Evolutionary conservation across 371 early-diverging fungal species (phyloP).

Genomic region (Phascolomyces articulosus): DNA sequence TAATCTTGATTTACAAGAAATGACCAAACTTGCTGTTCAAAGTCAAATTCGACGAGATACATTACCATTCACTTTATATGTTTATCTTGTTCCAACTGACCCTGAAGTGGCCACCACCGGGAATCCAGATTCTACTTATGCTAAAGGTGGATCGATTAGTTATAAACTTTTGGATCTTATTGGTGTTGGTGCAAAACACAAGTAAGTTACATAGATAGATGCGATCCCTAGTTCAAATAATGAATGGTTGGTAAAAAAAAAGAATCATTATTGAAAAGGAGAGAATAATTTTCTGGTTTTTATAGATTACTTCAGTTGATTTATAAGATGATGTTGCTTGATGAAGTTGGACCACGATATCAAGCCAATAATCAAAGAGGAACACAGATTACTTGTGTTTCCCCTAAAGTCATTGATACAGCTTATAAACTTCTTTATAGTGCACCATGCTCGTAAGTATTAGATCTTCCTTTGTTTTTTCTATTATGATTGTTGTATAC

Average conservation of each 20-base stretch:
- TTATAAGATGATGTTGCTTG: conserved; percentile 83
- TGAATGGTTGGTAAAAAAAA: too few species aligned
- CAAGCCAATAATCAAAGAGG: conserved; percentile 52
- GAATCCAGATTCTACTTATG: conserved; percentile 63
- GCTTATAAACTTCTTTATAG: conserved; percentile 78
- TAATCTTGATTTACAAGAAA: conserved; percentile 63
- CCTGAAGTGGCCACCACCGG: conserved; percentile 55
- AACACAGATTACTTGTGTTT: conserved; percentile 60
- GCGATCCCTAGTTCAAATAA: too few species aligned
- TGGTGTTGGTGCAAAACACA: conserved; percentile 73
- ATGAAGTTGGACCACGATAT: conserved; percentile 68
- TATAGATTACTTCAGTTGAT: conserved; percentile 68
- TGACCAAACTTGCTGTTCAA: conserved; percentile 71
- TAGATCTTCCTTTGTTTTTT: background rate
- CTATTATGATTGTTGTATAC: background rate
- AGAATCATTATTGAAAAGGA: too few species aligned
- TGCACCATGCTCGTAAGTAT: conserved; percentile 79
- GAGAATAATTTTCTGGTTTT: background rate
- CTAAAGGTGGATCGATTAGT: conserved; percentile 71
- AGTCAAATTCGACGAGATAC: conserved; percentile 71
- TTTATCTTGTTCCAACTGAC: conserved; percentile 70
- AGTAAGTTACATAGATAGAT: conserved; percentile 43
- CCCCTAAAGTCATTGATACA: conserved; percentile 78
- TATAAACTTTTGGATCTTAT: conserved; percentile 71
- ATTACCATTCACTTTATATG: conserved; percentile 79